These are phyloP conservation scores for Pelargonium myrrhifolium DNA, from an alignment of 441 rosid genomes.

Conservation along the genomic window DNA sequence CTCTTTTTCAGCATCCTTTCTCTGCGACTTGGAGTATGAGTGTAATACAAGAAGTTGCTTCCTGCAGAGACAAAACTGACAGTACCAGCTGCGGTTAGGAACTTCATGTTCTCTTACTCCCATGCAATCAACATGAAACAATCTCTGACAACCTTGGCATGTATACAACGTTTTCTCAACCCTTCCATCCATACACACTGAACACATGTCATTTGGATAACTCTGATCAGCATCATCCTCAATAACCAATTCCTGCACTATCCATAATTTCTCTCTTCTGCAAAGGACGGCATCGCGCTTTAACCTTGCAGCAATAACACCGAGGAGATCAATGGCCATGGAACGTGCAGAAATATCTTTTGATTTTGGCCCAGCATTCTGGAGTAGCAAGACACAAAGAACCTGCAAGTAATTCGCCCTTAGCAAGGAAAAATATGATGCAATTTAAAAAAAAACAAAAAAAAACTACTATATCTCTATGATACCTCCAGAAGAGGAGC, in stretches of 20 bases:
- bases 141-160: slow-evolving; percentile 77
- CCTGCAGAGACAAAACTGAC: slow-evolving; percentile 74
- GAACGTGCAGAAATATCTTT: slow-evolving; percentile 83
- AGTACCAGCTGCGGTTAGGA: slow-evolving; percentile 64
- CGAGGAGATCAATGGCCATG: slow-evolving; percentile 94
- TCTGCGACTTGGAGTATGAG: slow-evolving; percentile 62
- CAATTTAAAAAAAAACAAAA: slow-evolving; percentile 14
- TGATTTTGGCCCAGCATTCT: slow-evolving; percentile 96
- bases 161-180: slow-evolving; percentile 47
- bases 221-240: slow-evolving; percentile 35
- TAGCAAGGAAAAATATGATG: slow-evolving; percentile 20
- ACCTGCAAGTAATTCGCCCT: slow-evolving; percentile 55
- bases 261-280: slow-evolving; percentile 58
- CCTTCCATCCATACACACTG: slow-evolving; percentile 63
- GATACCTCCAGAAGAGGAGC: slow-evolving; percentile 90
- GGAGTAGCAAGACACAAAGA: slow-evolving; percentile 89
- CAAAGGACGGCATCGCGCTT: slow-evolving; percentile 73
- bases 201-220: slow-evolving; percentile 54
- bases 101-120: slow-evolving; percentile 74
- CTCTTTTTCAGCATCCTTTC: slow-evolving; percentile 39
- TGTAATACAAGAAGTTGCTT: slow-evolving; percentile 85
- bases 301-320: slow-evolving; percentile 86
- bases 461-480: slow-evolving; percentile 13
- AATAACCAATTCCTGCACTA: slow-evolving; percentile 46
- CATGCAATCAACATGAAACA: slow-evolving; percentile 89